A percentile compares a stretch with the other conserved stretches of the same genome.
phyloP scores from a whole-genome alignment of 768 basidiomycete species.

The Suillus bovinus region DNA sequence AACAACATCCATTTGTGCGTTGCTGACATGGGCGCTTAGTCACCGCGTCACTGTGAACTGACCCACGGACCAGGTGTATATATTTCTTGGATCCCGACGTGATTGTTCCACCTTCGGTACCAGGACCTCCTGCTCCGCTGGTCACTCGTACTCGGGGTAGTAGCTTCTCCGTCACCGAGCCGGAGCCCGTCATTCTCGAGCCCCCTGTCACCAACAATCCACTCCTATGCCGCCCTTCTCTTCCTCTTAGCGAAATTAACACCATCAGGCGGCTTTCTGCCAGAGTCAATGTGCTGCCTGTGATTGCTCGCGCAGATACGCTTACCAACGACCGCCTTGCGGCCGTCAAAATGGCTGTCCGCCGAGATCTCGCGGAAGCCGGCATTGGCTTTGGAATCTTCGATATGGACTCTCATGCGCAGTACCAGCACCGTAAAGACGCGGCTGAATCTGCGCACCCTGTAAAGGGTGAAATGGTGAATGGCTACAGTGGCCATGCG shows the following conservation, averaged over 20 bases:
- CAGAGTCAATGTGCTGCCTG: constrained; percentile 86
- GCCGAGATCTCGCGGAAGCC: constrained; percentile 77
- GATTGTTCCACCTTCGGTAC: constrained; percentile 70
- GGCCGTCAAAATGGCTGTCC: constrained; percentile 77
- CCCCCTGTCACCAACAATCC: constrained; percentile 77
- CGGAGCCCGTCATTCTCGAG: constrained; percentile 78
- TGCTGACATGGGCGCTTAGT: constrained; percentile 32
- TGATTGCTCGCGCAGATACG: constrained; percentile 79
- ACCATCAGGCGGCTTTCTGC: constrained; percentile 78
- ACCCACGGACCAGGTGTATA: constrained; percentile 58
- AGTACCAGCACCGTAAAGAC: constrained; percentile 44
- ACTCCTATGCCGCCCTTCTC: constrained; percentile 61
- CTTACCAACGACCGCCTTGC: constrained; percentile 81
- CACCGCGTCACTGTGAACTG: constrained; percentile 18
- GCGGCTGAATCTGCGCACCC: constrained; percentile 42
- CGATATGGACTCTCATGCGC: constrained; percentile 65
- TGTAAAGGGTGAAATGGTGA: constrained; percentile 52
- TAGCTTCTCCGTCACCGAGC: constrained; percentile 71
- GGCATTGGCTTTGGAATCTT: constrained; percentile 91
- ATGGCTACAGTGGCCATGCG: constrained; percentile 49
- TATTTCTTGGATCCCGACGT: constrained; percentile 86
- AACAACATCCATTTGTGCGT: constrained; percentile 81
- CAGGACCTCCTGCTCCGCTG: constrained; percentile 65
- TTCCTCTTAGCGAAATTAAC: constrained; percentile 70
- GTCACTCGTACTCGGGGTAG: constrained; percentile 68